These are phyloP conservation scores for Raphanus hybrid DNA, from an alignment of 441 rosid genomes.

Conservation along the genomic window DNA sequence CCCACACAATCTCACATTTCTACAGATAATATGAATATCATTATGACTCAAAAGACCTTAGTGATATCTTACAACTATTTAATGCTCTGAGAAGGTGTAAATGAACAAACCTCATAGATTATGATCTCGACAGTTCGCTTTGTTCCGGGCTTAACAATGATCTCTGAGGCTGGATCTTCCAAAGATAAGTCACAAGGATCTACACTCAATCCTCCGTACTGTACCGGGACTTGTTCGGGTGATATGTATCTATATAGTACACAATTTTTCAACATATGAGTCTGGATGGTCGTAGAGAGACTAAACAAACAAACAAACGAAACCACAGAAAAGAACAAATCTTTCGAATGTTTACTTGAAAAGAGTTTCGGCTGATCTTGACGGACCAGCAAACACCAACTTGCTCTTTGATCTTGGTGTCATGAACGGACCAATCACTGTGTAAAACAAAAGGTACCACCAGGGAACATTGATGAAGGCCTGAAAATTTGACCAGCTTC, in stretches of 20 bases:
- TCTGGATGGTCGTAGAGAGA: constrained; percentile 4
- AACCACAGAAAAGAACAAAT: not conserved
- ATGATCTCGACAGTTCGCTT: constrained; percentile 84
- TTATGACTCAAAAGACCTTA: not conserved
- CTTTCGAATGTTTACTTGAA: constrained; percentile 58
- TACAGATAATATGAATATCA: constrained; percentile 21
- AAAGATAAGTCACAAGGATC: constrained; percentile 76
- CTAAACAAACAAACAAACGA: constrained; percentile 11
- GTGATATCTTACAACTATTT: not conserved
- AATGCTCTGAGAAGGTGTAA: not conserved
- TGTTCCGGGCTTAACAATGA: constrained; percentile 68
- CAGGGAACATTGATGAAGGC: constrained; percentile 89
- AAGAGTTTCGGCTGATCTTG: constrained; percentile 73
- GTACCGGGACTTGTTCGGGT: constrained; percentile 84
- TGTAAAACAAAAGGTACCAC: constrained; percentile 81
- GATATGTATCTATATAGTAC: constrained; percentile 67
- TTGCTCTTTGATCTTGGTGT: constrained; percentile 87
- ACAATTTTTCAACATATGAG: not conserved
- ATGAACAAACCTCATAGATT: constrained; percentile 65
- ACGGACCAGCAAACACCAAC: constrained; percentile 76
- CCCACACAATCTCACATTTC: constrained; percentile 82
- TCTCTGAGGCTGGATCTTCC: constrained; percentile 69
- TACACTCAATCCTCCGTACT: constrained; percentile 82
- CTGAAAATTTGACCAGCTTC: constrained; percentile 37
- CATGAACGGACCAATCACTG: constrained; percentile 82